A percentile compares a stretch with the other conserved stretches of the same genome.
Evolutionary conservation across 2,329 filamentous ascomycete species (phyloP).

Genomic region (Dactylellina cionopaga): DNA sequence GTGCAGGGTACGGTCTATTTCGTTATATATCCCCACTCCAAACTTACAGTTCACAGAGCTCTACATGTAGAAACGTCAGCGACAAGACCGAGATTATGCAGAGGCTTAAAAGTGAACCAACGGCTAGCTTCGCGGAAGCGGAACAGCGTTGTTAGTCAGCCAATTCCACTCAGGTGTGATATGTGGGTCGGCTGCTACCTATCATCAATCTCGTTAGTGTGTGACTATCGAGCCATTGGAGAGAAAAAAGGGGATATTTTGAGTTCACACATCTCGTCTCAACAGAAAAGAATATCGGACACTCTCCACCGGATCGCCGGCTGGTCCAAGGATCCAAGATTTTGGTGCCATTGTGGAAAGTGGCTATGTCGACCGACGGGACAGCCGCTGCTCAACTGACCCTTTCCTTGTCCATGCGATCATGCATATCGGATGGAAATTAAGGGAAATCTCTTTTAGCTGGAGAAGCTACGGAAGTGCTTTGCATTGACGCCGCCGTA

Average conservation of each 20-base stretch:
- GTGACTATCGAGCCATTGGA: conserved; percentile 13
- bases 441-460: no score
- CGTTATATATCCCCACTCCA: no score
- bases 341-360: conserved; percentile 7
- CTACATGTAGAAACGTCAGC: neutral
- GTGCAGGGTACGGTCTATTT: no score
- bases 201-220: conserved; percentile 18
- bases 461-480: no score
- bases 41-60: neutral
- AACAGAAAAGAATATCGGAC: conserved; percentile 40
- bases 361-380: conserved; percentile 29
- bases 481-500: conserved; percentile 40
- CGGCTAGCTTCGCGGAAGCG: conserved; percentile 36
- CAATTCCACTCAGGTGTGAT: conserved; percentile 23
- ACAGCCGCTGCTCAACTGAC: neutral
- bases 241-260: neutral
- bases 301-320: conserved; percentile 42
- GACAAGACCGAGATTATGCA: no score
- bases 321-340: conserved; percentile 26
- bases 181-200: conserved; percentile 43
- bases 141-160: conserved; percentile 29
- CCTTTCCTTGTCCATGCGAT: neutral
- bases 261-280: neutral
- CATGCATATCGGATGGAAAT: neutral
- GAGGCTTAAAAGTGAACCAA: no score